These are phyloP conservation scores for Calonectria fujianensis DNA, from an alignment of 2,329 filamentous ascomycete species.

Conservation along the genomic window DNA sequence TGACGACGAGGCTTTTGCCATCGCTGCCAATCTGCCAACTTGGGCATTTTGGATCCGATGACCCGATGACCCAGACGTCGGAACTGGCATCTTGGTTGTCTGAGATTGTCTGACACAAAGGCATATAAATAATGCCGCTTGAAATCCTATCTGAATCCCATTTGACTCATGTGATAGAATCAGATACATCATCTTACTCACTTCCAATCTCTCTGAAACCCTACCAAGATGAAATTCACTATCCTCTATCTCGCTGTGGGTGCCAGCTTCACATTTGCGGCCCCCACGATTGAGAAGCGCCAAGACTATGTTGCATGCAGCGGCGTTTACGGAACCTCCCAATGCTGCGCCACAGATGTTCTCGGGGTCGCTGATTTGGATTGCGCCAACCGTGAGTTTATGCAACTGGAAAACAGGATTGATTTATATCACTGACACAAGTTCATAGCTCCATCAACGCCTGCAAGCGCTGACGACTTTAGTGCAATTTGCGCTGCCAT, in stretches of 20 bases:
- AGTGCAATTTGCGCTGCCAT: slow-evolving; percentile 66
- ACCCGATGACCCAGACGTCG: neutral
- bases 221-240: slow-evolving; percentile 58
- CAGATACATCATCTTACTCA: neutral
- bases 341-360: slow-evolving; percentile 79
- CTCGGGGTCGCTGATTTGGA: slow-evolving; percentile 74
- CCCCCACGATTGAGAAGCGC: slow-evolving; percentile 59
- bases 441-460: slow-evolving; percentile 53
- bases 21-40: neutral
- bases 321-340: slow-evolving; percentile 65
- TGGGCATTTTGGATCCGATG: neutral
- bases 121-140: neutral
- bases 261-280: slow-evolving; percentile 51
- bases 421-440: slow-evolving; percentile 16
- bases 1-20: slow-evolving; percentile 18
- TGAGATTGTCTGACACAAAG: neutral
- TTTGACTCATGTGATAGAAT: neutral
- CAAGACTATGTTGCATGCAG: slow-evolving; percentile 63
- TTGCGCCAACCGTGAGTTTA: slow-evolving; percentile 71
- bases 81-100: too few species aligned
- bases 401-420: rapidly evolving
- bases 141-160: too few species aligned
- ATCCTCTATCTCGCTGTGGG: slow-evolving; percentile 53
- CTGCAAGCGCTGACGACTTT: slow-evolving; percentile 65
- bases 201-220: neutral